A percentile compares a stretch with the other conserved stretches of the same genome.
These are phyloP conservation scores for Globisporangium orthogonon DNA, from an alignment of 352 stramenopile genomes.

Conservation along the genomic window DNA sequence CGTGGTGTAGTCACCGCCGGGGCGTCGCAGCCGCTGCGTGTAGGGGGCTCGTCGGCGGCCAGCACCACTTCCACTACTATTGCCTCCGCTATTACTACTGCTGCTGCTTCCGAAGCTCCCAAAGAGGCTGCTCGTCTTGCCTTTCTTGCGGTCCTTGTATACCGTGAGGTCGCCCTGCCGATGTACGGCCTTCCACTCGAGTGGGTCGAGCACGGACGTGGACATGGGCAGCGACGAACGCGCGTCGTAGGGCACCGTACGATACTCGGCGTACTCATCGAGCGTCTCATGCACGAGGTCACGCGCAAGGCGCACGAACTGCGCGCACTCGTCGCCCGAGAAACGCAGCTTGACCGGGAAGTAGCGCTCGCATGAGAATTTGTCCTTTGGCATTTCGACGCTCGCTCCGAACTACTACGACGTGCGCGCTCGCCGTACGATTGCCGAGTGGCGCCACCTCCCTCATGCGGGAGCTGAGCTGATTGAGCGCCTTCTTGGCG, in stretches of 20 bases:
- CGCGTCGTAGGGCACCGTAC: conserved; percentile 22
- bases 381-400: not conserved
- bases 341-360: conserved; percentile 16
- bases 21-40: conserved; percentile 7
- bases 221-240: conserved; percentile 8
- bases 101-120: conserved; percentile 6
- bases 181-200: conserved; percentile 33
- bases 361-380: conserved; percentile 6
- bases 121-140: too few relatives aligned
- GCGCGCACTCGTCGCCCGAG: conserved; percentile 16
- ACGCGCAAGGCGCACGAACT: conserved; percentile 21
- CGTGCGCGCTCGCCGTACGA: too few relatives aligned
- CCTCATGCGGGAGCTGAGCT: too few relatives aligned
- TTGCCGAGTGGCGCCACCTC: too few relatives aligned
- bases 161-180: conserved; percentile 28
- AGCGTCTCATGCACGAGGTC: conserved; percentile 23
- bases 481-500: too few relatives aligned
- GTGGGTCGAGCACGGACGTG: conserved; percentile 15
- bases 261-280: conserved; percentile 25
- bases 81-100: not conserved
- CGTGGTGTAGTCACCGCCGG: not conserved
- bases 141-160: conserved; percentile 27
- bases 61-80: conserved; percentile 4
- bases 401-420: too few relatives aligned
- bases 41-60: not conserved